A percentile compares a stretch with the other conserved stretches of the same genome.
These are phyloP conservation scores for Raffaelea deltoideospora DNA, from an alignment of 2,329 filamentous ascomycete species.

Conservation along the genomic window DNA sequence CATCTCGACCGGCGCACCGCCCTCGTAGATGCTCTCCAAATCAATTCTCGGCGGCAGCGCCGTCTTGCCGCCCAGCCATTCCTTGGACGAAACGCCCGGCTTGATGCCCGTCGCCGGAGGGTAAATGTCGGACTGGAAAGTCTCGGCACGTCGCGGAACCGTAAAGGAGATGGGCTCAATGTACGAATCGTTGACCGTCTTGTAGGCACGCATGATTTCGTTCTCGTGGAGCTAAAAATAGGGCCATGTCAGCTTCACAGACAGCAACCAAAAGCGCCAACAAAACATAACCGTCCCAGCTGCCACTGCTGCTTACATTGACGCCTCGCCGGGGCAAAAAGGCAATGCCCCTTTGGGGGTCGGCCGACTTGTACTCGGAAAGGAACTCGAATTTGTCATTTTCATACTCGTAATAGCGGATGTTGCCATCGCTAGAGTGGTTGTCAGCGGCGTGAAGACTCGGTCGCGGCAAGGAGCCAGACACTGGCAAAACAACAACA, in stretches of 20 bases:
- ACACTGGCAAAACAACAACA: not conserved
- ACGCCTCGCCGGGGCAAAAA: constrained; percentile 92
- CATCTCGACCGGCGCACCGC: constrained; percentile 64
- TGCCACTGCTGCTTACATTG: constrained; percentile 45
- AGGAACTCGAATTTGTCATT: constrained; percentile 98
- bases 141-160: constrained; percentile 81
- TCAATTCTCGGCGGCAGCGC: constrained; percentile 82
- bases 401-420: constrained; percentile 95
- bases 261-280: constrained; percentile 3
- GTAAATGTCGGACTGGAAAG: constrained; percentile 94
- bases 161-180: constrained; percentile 98
- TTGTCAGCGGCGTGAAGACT: too few species aligned
- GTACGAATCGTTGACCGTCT: constrained; percentile 88
- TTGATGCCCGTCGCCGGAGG: constrained; percentile 70
- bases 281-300: not conserved
- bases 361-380: constrained; percentile 91
- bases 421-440: constrained; percentile 91
- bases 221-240: constrained; percentile 66
- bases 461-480: too few species aligned
- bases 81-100: constrained; percentile 61
- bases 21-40: constrained; percentile 82
- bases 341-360: constrained; percentile 86
- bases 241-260: not conserved
- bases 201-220: constrained; percentile 89
- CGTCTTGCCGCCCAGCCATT: constrained; percentile 80